A percentile compares a stretch with the other conserved stretches of the same genome.
phyloP scores from a whole-genome alignment of 2,329 filamentous ascomycete species.

The Xylaria sp. region DNA sequence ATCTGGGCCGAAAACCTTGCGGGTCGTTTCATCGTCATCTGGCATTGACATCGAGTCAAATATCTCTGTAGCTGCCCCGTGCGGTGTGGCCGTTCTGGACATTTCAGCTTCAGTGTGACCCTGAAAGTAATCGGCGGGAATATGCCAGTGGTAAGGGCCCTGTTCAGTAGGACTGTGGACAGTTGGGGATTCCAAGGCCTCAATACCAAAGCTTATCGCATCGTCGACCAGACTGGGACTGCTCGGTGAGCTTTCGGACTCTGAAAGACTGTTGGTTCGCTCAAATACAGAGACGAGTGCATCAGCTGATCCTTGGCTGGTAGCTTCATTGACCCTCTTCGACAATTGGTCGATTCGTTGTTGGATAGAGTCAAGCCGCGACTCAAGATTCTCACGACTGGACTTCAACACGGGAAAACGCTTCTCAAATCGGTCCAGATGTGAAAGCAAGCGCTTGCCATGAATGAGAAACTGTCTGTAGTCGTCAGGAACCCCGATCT shows the following conservation, averaged over 20 bases:
- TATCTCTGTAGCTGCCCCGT: conserved; percentile 26
- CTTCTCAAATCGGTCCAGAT: conserved; percentile 38
- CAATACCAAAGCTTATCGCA: conserved; percentile 27
- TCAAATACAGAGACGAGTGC: conserved; percentile 46
- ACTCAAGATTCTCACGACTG: conserved; percentile 34
- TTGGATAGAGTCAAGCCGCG: conserved; percentile 36
- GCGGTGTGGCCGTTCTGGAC: conserved; percentile 31
- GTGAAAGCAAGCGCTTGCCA: conserved; percentile 41
- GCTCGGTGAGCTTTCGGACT: conserved; percentile 39
- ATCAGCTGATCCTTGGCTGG: conserved; percentile 33
- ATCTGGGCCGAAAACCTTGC: conserved; percentile 26
- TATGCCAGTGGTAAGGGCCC: conserved; percentile 37
- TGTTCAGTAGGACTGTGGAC: conserved; percentile 26
- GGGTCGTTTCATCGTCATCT: conserved; percentile 28
- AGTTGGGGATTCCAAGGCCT: conserved; percentile 31
- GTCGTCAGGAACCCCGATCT: conserved; percentile 46
- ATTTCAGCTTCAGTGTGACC: conserved; percentile 23
- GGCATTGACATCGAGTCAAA: conserved; percentile 32
- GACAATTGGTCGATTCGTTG: conserved; percentile 41
- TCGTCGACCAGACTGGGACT: conserved; percentile 31
- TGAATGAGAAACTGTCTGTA: conserved; percentile 49
- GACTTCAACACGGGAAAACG: conserved; percentile 27
- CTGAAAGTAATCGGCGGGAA: conserved; percentile 35
- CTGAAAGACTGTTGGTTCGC: conserved; percentile 43
- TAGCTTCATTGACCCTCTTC: conserved; percentile 36